Conservation (phyloP, 306 rosid genomes). For the Pueraria montana region DNA sequence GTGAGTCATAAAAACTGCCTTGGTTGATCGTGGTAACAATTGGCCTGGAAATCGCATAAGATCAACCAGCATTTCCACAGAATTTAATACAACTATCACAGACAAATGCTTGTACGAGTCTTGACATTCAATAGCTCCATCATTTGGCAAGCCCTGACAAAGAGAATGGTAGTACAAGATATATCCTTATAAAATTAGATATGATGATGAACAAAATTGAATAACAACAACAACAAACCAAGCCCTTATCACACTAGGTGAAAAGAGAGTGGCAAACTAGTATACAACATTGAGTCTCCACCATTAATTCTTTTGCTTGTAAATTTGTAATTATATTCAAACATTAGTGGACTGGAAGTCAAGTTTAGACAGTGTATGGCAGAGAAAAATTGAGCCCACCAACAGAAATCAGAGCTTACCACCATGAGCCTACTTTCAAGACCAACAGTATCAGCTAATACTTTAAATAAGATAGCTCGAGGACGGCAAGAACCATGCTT, state of each 20-base stretch:
- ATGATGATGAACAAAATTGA: conserved; percentile 41
- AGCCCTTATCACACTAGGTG: conserved; percentile 29
- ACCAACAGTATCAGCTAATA: conserved; percentile 93
- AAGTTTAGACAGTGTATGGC: conserved; percentile 1
- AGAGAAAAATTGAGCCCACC: conserved; percentile 27
- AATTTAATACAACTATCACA: conserved; percentile 79
- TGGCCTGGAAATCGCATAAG: conserved; percentile 99
- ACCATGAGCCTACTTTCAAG: conserved; percentile 92
- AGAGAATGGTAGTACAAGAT: conserved; percentile 42
- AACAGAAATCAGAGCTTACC: conserved; percentile 73
- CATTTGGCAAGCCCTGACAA: conserved; percentile 91
- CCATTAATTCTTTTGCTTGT: conserved; percentile 9
- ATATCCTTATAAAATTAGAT: conserved; percentile 40
- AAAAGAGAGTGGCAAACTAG: conserved; percentile 35
- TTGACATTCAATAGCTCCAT: conserved; percentile 75
- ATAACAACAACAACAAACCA: conserved; percentile 39
- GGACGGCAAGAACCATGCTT: conserved; percentile 95
- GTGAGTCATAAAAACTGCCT: conserved; percentile 91
- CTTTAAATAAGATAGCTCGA: conserved; percentile 95
- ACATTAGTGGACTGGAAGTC: not conserved
- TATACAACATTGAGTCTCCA: conserved; percentile 30
- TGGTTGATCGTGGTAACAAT: conserved; percentile 80
- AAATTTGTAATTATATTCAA: not conserved
- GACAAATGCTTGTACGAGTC: conserved; percentile 96
- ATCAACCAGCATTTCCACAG: conserved; percentile 92